Evolutionary conservation across 2,329 filamentous ascomycete genomes (phyloP).

Genomic region (Knoxdaviesia capensis): DNA sequence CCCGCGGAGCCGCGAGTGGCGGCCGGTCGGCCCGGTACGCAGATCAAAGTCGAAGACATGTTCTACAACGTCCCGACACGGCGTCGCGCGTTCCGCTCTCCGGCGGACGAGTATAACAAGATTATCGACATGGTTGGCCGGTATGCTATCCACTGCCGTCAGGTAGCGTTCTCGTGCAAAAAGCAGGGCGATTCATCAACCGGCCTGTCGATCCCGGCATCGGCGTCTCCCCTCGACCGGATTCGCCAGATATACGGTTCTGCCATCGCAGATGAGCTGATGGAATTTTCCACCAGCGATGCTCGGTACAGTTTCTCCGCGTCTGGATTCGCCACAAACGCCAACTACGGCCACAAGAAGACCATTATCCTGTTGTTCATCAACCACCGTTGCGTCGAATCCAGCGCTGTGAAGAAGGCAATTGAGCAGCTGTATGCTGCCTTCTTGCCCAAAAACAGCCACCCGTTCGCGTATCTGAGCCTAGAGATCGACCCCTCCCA

Average conservation of each 20-base stretch:
- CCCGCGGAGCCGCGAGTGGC: constrained; percentile 68
- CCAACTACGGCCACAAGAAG: constrained; percentile 85
- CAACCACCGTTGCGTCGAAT: constrained; percentile 89
- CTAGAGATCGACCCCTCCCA: constrained; percentile 80
- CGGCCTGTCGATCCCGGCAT: constrained; percentile 59
- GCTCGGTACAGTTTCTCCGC: constrained; percentile 69
- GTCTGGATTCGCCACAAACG: constrained; percentile 67
- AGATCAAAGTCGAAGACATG: constrained; percentile 89
- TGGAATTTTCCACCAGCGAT: constrained; percentile 54
- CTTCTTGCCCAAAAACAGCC: constrained; percentile 82
- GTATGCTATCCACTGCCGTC: constrained; percentile 78
- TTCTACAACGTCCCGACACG: constrained; percentile 93
- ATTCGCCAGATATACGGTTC: constrained; percentile 82
- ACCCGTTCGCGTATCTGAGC: constrained; percentile 84
- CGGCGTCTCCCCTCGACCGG: constrained; percentile 54
- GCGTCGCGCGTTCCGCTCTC: constrained; percentile 71
- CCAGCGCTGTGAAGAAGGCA: constrained; percentile 67
- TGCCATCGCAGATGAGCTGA: constrained; percentile 68
- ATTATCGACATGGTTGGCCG: constrained; percentile 87
- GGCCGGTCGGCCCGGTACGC: constrained; percentile 74
- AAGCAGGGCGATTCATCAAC: constrained; percentile 79
- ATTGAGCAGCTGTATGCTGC: constrained; percentile 75
- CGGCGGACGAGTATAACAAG: constrained; percentile 92
- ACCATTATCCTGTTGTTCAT: constrained; percentile 83
- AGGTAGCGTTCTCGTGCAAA: constrained; percentile 92